Percentiles rank a stretch among this genome's conserved stretches.
Conservation (phyloP, 2,329 filamentous ascomycete species). For the Verticillium dahliae region DNA sequence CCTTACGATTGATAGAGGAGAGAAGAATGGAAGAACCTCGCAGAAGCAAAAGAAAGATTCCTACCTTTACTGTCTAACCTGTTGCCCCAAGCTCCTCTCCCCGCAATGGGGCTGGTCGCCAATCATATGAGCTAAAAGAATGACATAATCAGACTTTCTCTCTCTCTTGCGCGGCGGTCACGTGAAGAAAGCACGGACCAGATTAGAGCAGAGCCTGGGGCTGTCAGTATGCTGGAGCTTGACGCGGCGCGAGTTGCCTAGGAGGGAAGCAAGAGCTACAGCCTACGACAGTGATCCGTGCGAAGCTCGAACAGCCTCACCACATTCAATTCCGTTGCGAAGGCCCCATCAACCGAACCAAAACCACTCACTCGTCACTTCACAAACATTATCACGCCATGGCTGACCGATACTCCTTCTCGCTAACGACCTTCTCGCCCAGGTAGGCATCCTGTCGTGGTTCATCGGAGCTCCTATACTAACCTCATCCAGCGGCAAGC, state of each 20-base stretch:
- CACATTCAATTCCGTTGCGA: constrained; percentile 5
- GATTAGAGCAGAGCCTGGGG: not conserved
- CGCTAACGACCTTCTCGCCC: constrained; percentile 97
- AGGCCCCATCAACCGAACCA: not conserved
- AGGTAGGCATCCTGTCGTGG: constrained; percentile 57
- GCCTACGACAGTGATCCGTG: not conserved
- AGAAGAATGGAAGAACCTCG: not conserved
- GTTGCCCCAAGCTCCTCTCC: not conserved
- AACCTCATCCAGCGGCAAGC: constrained; percentile 68
- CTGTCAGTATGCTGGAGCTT: constrained; percentile 7
- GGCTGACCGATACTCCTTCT: constrained; percentile 99
- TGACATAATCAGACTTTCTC: no score
- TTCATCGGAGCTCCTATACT: constrained; percentile 1
- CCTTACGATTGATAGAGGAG: not conserved
- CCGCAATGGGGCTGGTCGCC: not conserved
- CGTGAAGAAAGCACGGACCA: not conserved
- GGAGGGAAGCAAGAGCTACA: constrained; percentile 10
- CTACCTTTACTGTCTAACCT: not conserved
- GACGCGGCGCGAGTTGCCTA: constrained; percentile 16
- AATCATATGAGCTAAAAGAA: not conserved
- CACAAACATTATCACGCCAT: constrained; percentile 43
- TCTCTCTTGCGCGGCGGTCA: not conserved
- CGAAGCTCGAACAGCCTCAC: constrained; percentile 12
- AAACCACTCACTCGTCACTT: constrained; percentile 3
- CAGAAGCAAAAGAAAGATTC: not conserved